These are phyloP conservation scores for Globisporangium alternatum DNA, from an alignment of 352 stramenopile genomes.

Conservation along the genomic window DNA sequence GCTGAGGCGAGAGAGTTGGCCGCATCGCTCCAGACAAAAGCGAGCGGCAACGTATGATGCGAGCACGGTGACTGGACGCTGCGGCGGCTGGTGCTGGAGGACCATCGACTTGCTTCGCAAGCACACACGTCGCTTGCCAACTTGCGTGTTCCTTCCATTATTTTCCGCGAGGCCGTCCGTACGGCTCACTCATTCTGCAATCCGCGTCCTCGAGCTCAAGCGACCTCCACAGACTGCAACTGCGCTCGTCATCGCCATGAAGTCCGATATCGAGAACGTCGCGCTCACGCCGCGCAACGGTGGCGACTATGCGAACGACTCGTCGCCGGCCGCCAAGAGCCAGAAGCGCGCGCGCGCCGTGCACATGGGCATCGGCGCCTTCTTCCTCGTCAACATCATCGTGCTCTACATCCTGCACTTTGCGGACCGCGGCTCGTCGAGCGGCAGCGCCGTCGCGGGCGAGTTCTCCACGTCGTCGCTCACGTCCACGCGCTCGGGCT, in stretches of 20 bases:
- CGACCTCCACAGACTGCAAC: not conserved
- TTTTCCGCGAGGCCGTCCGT: not conserved
- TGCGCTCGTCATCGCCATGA: constrained; percentile 15
- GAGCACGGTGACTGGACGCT: not conserved
- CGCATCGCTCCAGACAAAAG: not conserved
- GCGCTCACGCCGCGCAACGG: constrained; percentile 47
- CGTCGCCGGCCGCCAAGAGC: constrained; percentile 9
- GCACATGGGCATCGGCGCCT: constrained; percentile 36
- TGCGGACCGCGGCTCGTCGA: constrained; percentile 46
- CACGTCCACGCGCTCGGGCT: constrained; percentile 16
- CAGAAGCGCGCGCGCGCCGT: constrained; percentile 33
- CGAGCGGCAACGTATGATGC: constrained; percentile 1
- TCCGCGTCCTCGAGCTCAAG: constrained; percentile 15
- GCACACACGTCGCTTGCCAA: not conserved
- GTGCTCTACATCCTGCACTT: constrained; percentile 84
- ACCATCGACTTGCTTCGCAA: not conserved
- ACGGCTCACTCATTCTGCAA: constrained; percentile 25
- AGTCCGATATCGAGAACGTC: constrained; percentile 25
- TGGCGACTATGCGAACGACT: constrained; percentile 30
- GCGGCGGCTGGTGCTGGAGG: not conserved
- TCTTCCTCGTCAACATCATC: constrained; percentile 80
- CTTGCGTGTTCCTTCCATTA: constrained; percentile 10
- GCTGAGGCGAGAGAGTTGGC: constrained; percentile 5
- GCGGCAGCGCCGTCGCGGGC: constrained; percentile 26
- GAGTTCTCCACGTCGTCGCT: constrained; percentile 37